Conservation (phyloP, 2,329 filamentous ascomycete genomes). For the Pseudofabraea citricarpa region DNA sequence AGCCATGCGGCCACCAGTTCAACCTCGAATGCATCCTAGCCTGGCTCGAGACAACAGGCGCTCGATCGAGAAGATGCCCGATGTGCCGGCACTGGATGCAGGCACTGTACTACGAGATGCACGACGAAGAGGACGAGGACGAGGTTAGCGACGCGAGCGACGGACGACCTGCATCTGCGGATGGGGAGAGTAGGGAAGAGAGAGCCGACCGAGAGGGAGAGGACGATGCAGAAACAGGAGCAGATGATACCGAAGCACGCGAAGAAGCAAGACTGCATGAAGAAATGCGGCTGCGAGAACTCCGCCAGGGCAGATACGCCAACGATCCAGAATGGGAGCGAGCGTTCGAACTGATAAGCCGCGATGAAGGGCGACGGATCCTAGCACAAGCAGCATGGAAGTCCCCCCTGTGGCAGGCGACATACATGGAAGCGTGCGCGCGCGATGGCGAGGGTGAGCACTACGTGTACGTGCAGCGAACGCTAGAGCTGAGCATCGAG, state of each 20-base stretch:
- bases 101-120: not conserved
- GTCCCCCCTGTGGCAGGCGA: not conserved
- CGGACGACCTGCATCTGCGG: too few relatives aligned
- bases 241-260: too few relatives aligned
- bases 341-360: too few relatives aligned
- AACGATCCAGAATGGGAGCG: too few relatives aligned
- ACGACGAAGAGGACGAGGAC: not conserved
- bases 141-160: not conserved
- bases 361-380: too few relatives aligned
- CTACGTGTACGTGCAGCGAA: not conserved
- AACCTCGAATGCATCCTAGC: conserved; percentile 1
- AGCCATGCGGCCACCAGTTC: conserved; percentile 6
- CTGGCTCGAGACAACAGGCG: not conserved
- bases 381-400: not conserved
- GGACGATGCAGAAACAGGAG: not conserved
- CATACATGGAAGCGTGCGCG: not conserved
- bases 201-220: not conserved
- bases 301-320: too few relatives aligned
- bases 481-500: not conserved
- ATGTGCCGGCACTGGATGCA: not conserved
- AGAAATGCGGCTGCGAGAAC: too few relatives aligned
- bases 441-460: not conserved
- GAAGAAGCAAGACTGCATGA: too few relatives aligned
- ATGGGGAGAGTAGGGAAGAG: not conserved
- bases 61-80: not conserved